These are phyloP conservation scores for Suillus paluster DNA, from an alignment of 768 basidiomycete genomes.

Conservation along the genomic window DNA sequence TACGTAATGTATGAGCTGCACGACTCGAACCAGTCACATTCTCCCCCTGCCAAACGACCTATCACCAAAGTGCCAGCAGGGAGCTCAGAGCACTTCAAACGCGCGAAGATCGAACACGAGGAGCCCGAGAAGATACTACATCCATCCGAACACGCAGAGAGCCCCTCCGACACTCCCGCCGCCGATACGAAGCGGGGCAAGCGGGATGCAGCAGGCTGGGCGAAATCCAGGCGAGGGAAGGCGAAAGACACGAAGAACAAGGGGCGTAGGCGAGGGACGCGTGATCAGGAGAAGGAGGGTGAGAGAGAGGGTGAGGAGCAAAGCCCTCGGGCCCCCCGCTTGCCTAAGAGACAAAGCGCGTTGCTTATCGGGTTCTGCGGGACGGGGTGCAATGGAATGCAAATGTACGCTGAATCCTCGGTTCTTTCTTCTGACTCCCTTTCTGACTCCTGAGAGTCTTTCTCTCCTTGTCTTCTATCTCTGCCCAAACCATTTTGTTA, in stretches of 20 bases:
- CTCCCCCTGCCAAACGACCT: conserved; percentile 15
- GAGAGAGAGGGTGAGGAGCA: conserved; percentile 21
- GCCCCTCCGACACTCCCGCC: neutral
- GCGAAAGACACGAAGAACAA: conserved; percentile 42
- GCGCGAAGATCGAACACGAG: conserved; percentile 13
- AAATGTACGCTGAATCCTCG: conserved; percentile 68
- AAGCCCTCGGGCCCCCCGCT: conserved; percentile 51
- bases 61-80: conserved; percentile 5
- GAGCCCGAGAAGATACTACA: neutral
- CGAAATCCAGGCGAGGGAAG: conserved; percentile 40
- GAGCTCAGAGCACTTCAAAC: conserved; percentile 16
- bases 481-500: neutral
- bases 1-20: conserved; percentile 10
- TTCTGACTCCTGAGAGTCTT: neutral
- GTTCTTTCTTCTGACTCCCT: neutral
- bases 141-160: neutral
- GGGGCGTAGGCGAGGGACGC: conserved; percentile 47
- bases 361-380: conserved; percentile 92
- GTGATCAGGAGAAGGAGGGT: conserved; percentile 36
- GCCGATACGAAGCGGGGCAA: conserved; percentile 13
- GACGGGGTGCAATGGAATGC: conserved; percentile 92
- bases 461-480: neutral
- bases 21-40: conserved; percentile 2
- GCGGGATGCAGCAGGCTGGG: conserved; percentile 35
- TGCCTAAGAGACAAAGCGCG: conserved; percentile 86